phyloP scores from a whole-genome alignment of 2,329 filamentous ascomycete genomes.

The Alternaria conjuncta region DNA sequence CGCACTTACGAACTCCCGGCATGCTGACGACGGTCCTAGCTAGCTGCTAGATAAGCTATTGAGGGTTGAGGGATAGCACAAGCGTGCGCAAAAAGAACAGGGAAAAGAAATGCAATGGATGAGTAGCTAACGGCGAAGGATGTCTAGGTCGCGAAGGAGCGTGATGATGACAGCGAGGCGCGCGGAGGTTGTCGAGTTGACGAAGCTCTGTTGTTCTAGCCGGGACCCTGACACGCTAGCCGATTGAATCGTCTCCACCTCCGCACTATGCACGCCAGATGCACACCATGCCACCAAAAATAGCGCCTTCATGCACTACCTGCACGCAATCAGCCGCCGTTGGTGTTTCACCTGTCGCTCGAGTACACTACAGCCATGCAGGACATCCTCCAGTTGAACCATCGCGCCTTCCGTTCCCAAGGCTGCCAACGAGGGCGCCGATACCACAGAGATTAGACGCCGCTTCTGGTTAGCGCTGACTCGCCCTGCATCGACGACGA shows the following conservation, averaged over 20 bases:
- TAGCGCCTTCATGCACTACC: constrained; percentile 20
- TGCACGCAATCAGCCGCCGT: constrained; percentile 9
- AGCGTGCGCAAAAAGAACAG: background rate
- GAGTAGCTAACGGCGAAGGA: background rate
- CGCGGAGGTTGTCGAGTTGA: constrained; percentile 19
- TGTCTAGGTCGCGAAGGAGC: constrained; percentile 1
- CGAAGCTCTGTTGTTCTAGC: constrained; percentile 14
- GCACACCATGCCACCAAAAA: constrained; percentile 24
- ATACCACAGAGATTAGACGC: background rate
- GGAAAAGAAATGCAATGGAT: constrained; percentile 3
- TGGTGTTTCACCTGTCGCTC: constrained; percentile 23
- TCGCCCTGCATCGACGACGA: background rate
- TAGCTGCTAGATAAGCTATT: background rate
- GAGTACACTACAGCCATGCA: background rate
- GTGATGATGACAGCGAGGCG: constrained; percentile 10
- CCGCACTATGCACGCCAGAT: constrained; percentile 23
- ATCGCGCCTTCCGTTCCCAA: background rate
- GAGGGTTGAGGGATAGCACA: background rate
- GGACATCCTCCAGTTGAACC: background rate
- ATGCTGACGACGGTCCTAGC: constrained; percentile 28
- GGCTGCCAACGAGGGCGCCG: background rate
- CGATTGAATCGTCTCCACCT: constrained; percentile 21
- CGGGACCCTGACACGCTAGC: constrained; percentile 12
- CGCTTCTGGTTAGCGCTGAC: background rate
- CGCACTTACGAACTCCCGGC: constrained; percentile 50